These are phyloP conservation scores for Saccharomyces kudriavzevii DNA, from an alignment of 805 yeast species.

Conservation along the genomic window DNA sequence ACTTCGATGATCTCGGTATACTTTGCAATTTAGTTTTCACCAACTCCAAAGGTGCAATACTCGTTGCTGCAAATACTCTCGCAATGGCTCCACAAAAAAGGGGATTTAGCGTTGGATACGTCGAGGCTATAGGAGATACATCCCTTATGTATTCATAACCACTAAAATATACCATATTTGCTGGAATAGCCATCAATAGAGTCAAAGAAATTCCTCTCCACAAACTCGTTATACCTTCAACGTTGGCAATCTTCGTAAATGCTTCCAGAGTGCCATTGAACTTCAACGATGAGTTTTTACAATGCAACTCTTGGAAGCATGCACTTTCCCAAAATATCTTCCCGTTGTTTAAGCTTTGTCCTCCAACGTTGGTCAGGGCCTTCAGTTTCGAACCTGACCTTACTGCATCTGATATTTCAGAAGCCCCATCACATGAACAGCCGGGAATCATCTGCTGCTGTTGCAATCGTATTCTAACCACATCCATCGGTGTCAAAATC, in stretches of 20 bases:
- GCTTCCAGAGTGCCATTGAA: constrained; percentile 72
- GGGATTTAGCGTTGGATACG: constrained; percentile 48
- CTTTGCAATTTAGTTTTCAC: constrained; percentile 85
- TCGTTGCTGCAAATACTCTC: constrained; percentile 72
- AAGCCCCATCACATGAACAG: constrained; percentile 29
- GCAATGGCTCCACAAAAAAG: constrained; percentile 80
- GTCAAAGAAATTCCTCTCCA: constrained; percentile 89
- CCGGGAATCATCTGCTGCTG: constrained; percentile 60
- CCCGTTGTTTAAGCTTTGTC: constrained; percentile 2
- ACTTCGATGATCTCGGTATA: constrained; percentile 47
- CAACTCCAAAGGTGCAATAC: constrained; percentile 80
- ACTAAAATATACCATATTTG: constrained; percentile 87
- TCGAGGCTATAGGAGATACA: constrained; percentile 45
- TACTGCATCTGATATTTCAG: constrained; percentile 26
- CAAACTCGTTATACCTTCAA: constrained; percentile 69
- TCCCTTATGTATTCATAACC: constrained; percentile 87
- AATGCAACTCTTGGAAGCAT: constrained; percentile 27
- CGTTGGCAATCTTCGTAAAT: constrained; percentile 49
- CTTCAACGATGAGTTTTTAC: constrained; percentile 24
- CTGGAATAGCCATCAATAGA: constrained; percentile 80
- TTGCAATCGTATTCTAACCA: constrained; percentile 65
- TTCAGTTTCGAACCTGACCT: constrained; percentile 1
- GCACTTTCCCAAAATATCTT: constrained; percentile 29
- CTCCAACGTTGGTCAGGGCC: no score
- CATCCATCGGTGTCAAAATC: constrained; percentile 74